phyloP scores from a whole-genome alignment of 129 eudicot genomes.

The Pseudognaphalium luteoalbum region DNA sequence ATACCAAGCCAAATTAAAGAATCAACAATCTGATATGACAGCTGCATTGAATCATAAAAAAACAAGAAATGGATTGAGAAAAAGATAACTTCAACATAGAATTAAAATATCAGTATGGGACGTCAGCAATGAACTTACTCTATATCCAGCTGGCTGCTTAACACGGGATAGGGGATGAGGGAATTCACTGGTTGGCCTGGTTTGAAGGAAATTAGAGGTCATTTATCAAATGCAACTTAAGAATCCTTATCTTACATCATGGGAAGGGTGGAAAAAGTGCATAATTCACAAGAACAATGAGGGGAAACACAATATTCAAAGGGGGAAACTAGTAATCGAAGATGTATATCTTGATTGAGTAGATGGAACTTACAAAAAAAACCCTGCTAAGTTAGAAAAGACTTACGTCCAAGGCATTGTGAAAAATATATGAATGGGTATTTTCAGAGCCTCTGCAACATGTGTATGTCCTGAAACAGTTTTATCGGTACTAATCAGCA shows the following conservation, averaged over 20 bases:
- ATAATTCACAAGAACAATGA: too few species aligned
- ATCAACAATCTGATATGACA: slow-evolving; percentile 96
- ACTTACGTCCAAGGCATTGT: slow-evolving; percentile 99
- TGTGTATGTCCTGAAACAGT: slow-evolving; percentile 84
- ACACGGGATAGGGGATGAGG: slow-evolving; percentile 99
- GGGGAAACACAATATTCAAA: too few species aligned
- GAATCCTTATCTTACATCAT: slow-evolving; percentile 1
- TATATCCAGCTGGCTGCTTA: slow-evolving; percentile 96
- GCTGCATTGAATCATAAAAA: slow-evolving; percentile 55
- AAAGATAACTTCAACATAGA: not conserved
- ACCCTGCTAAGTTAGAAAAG: not conserved
- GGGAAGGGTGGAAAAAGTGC: too few species aligned
- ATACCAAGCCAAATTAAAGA: slow-evolving; percentile 98
- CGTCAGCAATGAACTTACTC: slow-evolving; percentile 55
- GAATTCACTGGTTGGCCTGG: slow-evolving; percentile 98
- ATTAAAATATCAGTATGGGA: not conserved
- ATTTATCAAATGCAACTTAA: slow-evolving; percentile 11
- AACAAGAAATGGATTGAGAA: slow-evolving; percentile 8
- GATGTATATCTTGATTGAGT: not conserved
- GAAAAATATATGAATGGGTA: slow-evolving; percentile 95
- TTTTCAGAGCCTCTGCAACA: slow-evolving; percentile 94
- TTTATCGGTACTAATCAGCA: slow-evolving; percentile 5
- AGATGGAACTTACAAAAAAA: not conserved
- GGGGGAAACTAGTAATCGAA: not conserved
- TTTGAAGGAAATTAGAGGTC: slow-evolving; percentile 25